phyloP scores from a whole-genome alignment of 2,329 filamentous ascomycete species.

The Colletotrichum sp. region DNA sequence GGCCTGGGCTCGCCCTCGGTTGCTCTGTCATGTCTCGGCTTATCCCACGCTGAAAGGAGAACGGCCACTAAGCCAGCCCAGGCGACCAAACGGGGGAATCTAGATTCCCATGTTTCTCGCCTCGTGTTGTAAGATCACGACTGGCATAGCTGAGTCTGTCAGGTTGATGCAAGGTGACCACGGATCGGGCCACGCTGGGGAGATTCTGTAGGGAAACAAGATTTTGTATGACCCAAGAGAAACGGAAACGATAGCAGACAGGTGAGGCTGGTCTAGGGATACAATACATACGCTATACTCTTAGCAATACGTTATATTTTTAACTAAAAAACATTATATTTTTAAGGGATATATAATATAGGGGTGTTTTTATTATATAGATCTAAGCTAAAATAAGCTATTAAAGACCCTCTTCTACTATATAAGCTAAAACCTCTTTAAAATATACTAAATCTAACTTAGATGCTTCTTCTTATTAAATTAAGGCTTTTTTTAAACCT shows the following conservation, averaged over 20 bases:
- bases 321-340: no score
- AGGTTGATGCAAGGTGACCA: background rate
- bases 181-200: background rate
- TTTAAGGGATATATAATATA: no score
- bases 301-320: no score
- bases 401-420: no score
- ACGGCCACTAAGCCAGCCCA: slow-evolving; percentile 14
- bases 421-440: no score
- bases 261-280: background rate
- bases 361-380: no score
- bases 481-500: no score
- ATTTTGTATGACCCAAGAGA: background rate
- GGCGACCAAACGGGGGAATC: background rate
- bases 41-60: slow-evolving; percentile 3
- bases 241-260: background rate
- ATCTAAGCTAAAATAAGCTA: no score
- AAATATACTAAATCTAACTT: no score
- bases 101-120: background rate
- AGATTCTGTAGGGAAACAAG: slow-evolving; percentile 15
- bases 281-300: no score
- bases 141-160: background rate
- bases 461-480: no score
- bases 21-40: slow-evolving; percentile 9
- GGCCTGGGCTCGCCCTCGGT: slow-evolving; percentile 7
- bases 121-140: background rate